Evolutionary conservation across 768 basidiomycete genomes (phyloP), one percentile per base, ranked within the genome.

Genomic region (Tubosaeta sp.): DNA sequence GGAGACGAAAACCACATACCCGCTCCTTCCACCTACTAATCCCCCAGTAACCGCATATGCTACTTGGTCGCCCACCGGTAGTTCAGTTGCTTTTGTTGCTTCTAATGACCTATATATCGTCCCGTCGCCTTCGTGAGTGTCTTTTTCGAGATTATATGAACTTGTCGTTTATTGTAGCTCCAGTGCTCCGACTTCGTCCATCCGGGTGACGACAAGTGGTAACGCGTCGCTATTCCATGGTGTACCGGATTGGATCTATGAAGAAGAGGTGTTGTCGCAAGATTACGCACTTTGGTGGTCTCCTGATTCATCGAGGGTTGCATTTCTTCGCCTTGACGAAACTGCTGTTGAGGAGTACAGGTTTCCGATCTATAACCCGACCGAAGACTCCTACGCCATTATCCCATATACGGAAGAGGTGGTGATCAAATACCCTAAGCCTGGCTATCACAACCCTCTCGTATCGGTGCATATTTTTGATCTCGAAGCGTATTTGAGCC

Each of bases 161-260:
- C 10, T 35, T 40, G 29, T 3, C 8, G 3, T 50, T 58, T 44
- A 64, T 46, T 43, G 41, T 36, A 9, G 46, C n/a, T 45, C 25
- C 25, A 76, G 73, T 19, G 59, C 69, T 8, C 66, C 70, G 3
- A 63, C 74, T 2, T 57, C 72, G 13, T 73, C 84, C 10, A 85
- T 94, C 44, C 84, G 86, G 10, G 76, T 98, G 10, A 99, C 95
- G 2, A 72, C 75, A 1, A 81, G 84, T 13, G 96, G 96, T 0
- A 89, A 86, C 46, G 77, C 82, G 0, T 86, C 87, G 0, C 75
- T 94, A 14, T 96, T 98, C 75, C 84, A 97, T 61, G 96, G 96
- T 7, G 88, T 96, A 2, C 90, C 93, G 0, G 93, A 96, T 65
- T 98, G 96, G 95, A 95, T 97, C 5, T 94, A 94, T 67, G 93